Percentiles rank a stretch among this genome's conserved stretches.
Evolutionary conservation across 345 rosid genomes (phyloP).

Genomic region (Syzygium oleosum): DNA sequence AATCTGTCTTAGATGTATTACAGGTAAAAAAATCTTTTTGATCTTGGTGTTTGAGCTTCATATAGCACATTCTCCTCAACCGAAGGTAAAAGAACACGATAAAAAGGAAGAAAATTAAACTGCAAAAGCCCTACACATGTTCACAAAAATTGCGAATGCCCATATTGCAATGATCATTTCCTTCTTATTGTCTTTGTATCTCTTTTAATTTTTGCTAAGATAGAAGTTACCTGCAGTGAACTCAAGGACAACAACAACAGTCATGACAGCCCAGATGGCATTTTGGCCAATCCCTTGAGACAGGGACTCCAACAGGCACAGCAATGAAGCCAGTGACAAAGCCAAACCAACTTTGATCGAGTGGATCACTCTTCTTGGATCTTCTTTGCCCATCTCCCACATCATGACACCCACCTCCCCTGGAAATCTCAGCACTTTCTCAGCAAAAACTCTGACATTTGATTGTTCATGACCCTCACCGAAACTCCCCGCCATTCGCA

Average conservation of each 20-base stretch:
- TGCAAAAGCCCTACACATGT: neutral
- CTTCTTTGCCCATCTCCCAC: conserved; percentile 20
- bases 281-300: conserved; percentile 24
- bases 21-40: neutral
- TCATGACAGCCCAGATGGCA: conserved; percentile 40
- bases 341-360: conserved; percentile 27
- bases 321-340: conserved; percentile 18
- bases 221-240: conserved; percentile 25
- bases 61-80: neutral
- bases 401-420: conserved; percentile 1
- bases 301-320: conserved; percentile 22
- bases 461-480: neutral
- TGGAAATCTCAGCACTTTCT: neutral
- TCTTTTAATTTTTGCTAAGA: neutral
- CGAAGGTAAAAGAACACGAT: neutral
- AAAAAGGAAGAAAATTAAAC: neutral
- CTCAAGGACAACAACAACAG: conserved; percentile 36
- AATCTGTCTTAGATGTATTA: neutral
- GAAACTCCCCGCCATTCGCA: neutral
- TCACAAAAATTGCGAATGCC: neutral
- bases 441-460: neutral
- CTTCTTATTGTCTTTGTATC: neutral
- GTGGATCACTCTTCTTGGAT: conserved; percentile 31
- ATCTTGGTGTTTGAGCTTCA: neutral
- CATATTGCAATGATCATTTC: neutral